A percentile compares a stretch with the other conserved stretches of the same genome.
phyloP scores from a whole-genome alignment of 129 eudicot genomes.

The Dittrichia graveolens region DNA sequence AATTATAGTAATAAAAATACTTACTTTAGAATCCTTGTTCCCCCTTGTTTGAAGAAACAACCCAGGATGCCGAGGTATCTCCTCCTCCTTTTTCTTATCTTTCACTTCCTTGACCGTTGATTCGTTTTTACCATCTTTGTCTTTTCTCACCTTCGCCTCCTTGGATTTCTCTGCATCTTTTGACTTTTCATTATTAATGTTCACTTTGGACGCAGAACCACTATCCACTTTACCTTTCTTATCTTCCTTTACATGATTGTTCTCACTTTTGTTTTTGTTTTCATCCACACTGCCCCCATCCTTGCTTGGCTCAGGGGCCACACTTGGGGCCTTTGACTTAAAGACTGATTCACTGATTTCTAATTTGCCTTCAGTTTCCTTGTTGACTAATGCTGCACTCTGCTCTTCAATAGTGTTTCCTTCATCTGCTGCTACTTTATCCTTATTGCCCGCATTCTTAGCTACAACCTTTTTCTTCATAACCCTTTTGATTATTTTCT shows the following conservation, averaged over 20 bases:
- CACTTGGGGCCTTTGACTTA: constrained; percentile 29
- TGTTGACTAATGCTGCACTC: constrained; percentile 28
- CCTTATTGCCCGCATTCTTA: constrained; percentile 40
- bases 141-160: constrained; percentile 60
- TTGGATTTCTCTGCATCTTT: constrained; percentile 48
- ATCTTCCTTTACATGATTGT: constrained; percentile 39
- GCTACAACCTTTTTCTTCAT: constrained; percentile 56
- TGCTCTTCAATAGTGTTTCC: constrained; percentile 32
- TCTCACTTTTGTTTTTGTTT: constrained; percentile 30
- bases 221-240: constrained; percentile 41
- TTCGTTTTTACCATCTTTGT: constrained; percentile 51
- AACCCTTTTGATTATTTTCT: constrained; percentile 74
- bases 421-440: constrained; percentile 32
- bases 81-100: constrained; percentile 65
- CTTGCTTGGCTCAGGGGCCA: constrained; percentile 40
- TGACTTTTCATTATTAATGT: constrained; percentile 43
- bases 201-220: constrained; percentile 40
- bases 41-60: constrained; percentile 75
- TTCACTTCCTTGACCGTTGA: constrained; percentile 50
- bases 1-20: constrained; percentile 18
- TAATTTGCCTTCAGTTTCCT: constrained; percentile 37
- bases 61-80: constrained; percentile 94
- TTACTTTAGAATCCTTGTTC: constrained; percentile 70
- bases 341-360: constrained; percentile 35
- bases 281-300: constrained; percentile 36